These are phyloP conservation scores for Hypoxylon sp. DNA, from an alignment of 2,329 filamentous ascomycete species.

Conservation along the genomic window DNA sequence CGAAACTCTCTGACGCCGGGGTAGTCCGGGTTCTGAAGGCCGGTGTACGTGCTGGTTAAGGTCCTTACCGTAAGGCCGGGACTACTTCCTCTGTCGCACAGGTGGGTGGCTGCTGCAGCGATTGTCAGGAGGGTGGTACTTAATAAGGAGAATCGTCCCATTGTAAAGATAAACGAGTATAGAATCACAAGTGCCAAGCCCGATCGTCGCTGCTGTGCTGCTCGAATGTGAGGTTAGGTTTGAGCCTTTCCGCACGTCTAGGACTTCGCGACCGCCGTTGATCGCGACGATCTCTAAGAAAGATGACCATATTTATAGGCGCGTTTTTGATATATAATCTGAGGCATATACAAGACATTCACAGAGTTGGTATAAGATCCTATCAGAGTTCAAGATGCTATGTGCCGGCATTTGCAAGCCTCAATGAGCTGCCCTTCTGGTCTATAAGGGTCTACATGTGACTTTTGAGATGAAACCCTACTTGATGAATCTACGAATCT, in stretches of 20 bases:
- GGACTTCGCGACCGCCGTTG: too few relatives aligned
- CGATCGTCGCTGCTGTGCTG: conserved; percentile 1
- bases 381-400: not conserved
- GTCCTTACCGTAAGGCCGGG: conserved; percentile 38
- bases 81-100: conserved; percentile 3
- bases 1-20: conserved; percentile 44
- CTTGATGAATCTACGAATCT: conserved; percentile 1
- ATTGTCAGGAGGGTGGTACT: conserved; percentile 15
- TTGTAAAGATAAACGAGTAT: conserved; percentile 12
- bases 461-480: conserved; percentile 16
- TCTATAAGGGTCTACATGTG: conserved; percentile 15
- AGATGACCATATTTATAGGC: conserved; percentile 14
- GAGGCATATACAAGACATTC: too few relatives aligned
- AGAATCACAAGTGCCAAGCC: conserved; percentile 7
- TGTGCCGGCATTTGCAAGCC: conserved; percentile 22
- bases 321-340: too few relatives aligned
- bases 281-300: conserved; percentile 2
- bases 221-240: too few relatives aligned
- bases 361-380: too few relatives aligned
- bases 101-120: not conserved
- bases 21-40: conserved; percentile 35
- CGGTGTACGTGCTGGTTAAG: conserved; percentile 37
- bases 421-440: conserved; percentile 11
- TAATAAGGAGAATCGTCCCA: conserved; percentile 23
- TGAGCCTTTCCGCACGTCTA: too few relatives aligned